These are phyloP conservation scores for Apiospora sp. DNA, from an alignment of 2,329 filamentous ascomycete genomes.

Conservation along the genomic window DNA sequence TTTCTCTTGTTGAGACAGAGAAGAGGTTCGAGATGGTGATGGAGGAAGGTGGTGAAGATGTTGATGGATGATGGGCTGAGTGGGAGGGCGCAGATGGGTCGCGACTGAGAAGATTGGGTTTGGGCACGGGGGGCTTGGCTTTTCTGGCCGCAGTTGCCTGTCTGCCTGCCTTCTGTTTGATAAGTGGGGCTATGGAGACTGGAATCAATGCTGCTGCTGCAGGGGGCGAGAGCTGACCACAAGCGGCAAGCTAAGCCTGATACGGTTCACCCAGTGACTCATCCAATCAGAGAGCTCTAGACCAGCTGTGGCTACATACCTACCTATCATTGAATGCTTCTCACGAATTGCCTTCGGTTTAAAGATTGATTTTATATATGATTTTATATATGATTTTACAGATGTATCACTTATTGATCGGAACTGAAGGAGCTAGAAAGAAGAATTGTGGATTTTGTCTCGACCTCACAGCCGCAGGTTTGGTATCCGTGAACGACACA, in stretches of 20 bases:
- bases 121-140: not conserved
- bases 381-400: no score
- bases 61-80: not conserved
- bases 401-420: not conserved
- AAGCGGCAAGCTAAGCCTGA: not conserved
- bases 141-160: not conserved
- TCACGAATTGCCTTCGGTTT: not conserved
- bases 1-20: not conserved
- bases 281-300: not conserved
- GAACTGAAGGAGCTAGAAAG: not conserved
- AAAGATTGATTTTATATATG: no score
- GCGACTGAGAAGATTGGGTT: slow-evolving; percentile 3
- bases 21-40: slow-evolving; percentile 6
- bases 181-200: not conserved
- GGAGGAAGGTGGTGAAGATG: not conserved
- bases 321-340: not conserved
- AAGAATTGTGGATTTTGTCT: no score
- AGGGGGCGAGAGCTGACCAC: not conserved
- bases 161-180: not conserved
- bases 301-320: not conserved
- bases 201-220: not conserved
- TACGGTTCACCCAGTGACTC: not conserved
- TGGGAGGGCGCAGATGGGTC: not conserved
- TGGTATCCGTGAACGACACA: not conserved
- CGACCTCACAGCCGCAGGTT: not conserved